A percentile compares a stretch with the other conserved stretches of the same genome.
Evolutionary conservation across 2,329 filamentous ascomycete species (phyloP).

Genomic region (Ophiostoma tasmaniense): DNA sequence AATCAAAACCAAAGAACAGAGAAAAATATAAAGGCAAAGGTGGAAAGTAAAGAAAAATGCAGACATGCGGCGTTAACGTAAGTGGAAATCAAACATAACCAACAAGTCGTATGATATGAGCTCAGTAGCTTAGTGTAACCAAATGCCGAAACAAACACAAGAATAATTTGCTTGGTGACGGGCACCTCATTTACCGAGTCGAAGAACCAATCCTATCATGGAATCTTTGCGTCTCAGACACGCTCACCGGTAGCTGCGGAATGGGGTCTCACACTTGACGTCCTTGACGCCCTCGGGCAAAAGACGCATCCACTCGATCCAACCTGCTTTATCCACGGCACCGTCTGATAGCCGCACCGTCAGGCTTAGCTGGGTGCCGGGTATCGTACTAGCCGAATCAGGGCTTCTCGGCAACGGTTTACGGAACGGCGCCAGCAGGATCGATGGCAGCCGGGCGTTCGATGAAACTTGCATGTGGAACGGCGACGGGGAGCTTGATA

Average conservation of each 20-base stretch:
- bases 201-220: neutral
- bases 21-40: neutral
- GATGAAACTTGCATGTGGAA: slow-evolving; percentile 49
- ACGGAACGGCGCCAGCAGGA: slow-evolving; percentile 45
- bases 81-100: neutral
- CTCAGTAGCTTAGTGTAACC: neutral
- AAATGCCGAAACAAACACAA: neutral
- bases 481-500: slow-evolving; percentile 45
- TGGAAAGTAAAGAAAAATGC: neutral
- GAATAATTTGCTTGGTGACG: neutral
- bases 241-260: neutral
- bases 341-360: slow-evolving; percentile 45
- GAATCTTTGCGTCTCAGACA: neutral
- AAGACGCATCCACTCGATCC: slow-evolving; percentile 50
- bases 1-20: neutral
- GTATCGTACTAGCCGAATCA: slow-evolving; percentile 24
- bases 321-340: slow-evolving; percentile 42
- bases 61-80: neutral
- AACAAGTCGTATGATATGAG: neutral
- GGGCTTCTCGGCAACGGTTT: slow-evolving; percentile 34
- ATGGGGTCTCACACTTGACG: slow-evolving; percentile 39
- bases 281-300: slow-evolving; percentile 50
- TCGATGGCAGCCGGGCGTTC: slow-evolving; percentile 45
- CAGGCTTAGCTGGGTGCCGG: slow-evolving; percentile 39
- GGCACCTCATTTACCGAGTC: neutral